Evolutionary conservation across 2,329 filamentous ascomycete genomes (phyloP), one percentile per base, ranked within the genome.

Genomic region (Xylaria digitata): DNA sequence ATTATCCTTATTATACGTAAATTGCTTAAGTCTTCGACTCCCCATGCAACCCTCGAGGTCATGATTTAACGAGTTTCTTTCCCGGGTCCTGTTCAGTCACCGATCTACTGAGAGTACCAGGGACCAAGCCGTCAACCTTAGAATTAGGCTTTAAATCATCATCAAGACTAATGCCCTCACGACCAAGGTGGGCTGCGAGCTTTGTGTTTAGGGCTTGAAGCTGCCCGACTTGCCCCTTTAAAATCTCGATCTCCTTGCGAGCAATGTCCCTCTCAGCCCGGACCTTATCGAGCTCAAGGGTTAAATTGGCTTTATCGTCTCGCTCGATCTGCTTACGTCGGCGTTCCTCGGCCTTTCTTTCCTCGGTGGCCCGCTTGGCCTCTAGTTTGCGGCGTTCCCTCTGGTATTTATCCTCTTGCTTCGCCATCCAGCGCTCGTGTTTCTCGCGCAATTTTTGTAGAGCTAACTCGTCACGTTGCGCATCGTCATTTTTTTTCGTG

Each of bases 371-470:
- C 54, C 87, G 86, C 79, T 88, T 88, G 70, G 88, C 85, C 69
- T 92, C 87, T 1, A 92, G 79, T 77, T 89, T 90, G 68, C 81
- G 81, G 52, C 91, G 80, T 73, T 93, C 90, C 13, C 84, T 84
- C 69, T 85, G 84, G 72, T 90, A 89, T 71, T 89, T 90, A 53
- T 89, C 89, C 71, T 90, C 87, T 59, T 90, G 87, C 75, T 90
- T 92, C 49, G 86, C 85, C 0, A 89, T 76, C 70, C 91, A 88
- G 54, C 81, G 83, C 52, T 88, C 85, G 76, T 92, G 88, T 74
- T 87, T 89, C 74, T 90, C 87, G 34, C 85, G 84, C 7, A 88
- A 82, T 75, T 88, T 90, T 34, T 84, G 82, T 5, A 88, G 69
- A 1, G 82, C 81, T 1, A 81, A 77, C 56, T 77, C 72, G 37